Evolutionary conservation across 257 asterid species (phyloP).

Genomic region (Paulownia fortunei): DNA sequence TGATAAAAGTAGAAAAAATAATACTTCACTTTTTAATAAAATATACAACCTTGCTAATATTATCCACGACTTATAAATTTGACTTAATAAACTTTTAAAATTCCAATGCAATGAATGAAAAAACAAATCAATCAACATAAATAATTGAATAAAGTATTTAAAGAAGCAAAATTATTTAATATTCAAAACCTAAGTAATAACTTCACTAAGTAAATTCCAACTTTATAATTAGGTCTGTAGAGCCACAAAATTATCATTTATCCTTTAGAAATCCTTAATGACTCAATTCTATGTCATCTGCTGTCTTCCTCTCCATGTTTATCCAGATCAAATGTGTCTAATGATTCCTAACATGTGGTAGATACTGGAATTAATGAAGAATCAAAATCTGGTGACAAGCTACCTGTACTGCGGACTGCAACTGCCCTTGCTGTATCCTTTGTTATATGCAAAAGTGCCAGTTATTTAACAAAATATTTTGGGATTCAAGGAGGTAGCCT

Average conservation of each 20-base stretch:
- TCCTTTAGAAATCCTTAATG: background rate
- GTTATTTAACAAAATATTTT: constrained; percentile 56
- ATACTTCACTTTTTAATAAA: no score
- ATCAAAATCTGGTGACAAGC: constrained; percentile 56
- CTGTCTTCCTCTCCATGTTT: background rate
- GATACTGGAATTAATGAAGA: constrained; percentile 47
- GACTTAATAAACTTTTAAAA: no score
- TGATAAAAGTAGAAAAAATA: no score
- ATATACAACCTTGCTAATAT: no score
- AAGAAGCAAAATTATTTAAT: no score
- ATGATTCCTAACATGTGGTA: constrained; percentile 27
- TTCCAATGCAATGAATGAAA: no score
- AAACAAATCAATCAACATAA: no score
- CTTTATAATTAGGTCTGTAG: background rate
- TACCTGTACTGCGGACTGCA: constrained; percentile 76
- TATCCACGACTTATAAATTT: no score
- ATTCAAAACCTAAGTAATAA: no score
- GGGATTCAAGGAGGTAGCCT: constrained; percentile 85
- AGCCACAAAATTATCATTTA: background rate
- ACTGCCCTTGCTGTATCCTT: constrained; percentile 80
- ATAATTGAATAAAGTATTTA: no score
- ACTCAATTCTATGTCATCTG: background rate
- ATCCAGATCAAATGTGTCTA: background rate
- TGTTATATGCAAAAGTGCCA: constrained; percentile 70
- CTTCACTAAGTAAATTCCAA: no score